Conservation (phyloP, 768 basidiomycete genomes). For the Lentinula guzmanii region DNA sequence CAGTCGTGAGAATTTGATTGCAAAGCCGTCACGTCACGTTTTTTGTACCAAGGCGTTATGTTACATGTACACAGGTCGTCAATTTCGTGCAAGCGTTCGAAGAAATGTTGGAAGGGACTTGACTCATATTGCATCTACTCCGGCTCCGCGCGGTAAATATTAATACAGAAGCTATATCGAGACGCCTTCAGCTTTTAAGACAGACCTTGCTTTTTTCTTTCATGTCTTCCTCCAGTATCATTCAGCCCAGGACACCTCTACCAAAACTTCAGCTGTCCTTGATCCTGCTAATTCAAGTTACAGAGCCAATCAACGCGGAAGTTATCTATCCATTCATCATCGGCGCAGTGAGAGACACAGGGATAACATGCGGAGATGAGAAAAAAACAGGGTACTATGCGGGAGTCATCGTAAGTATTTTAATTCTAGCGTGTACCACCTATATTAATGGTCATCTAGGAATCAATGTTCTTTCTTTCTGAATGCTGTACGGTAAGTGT, state of each 20-base stretch:
- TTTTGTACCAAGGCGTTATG: too few species aligned
- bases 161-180: too few species aligned
- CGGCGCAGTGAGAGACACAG: constrained; percentile 7
- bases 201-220: too few species aligned
- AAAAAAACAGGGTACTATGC: constrained; percentile 16
- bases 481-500: constrained; percentile 14
- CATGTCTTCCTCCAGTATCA: not conserved
- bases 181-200: too few species aligned
- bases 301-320: constrained; percentile 24
- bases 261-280: constrained; percentile 33
- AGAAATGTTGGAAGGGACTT: too few species aligned
- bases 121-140: too few species aligned
- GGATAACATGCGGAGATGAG: constrained; percentile 13
- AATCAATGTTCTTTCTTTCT: constrained; percentile 23
- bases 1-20: not conserved
- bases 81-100: too few species aligned
- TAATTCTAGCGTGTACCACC: too few species aligned
- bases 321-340: constrained; percentile 20
- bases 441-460: constrained; percentile 8
- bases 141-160: too few species aligned
- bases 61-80: too few species aligned
- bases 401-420: constrained; percentile 12
- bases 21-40: not conserved
- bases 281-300: constrained; percentile 26
- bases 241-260: constrained; percentile 20